Percentiles rank a stretch among this genome's conserved stretches.
These are phyloP conservation scores for Calocera cornea DNA, from an alignment of 768 basidiomycete genomes.

Conservation along the genomic window DNA sequence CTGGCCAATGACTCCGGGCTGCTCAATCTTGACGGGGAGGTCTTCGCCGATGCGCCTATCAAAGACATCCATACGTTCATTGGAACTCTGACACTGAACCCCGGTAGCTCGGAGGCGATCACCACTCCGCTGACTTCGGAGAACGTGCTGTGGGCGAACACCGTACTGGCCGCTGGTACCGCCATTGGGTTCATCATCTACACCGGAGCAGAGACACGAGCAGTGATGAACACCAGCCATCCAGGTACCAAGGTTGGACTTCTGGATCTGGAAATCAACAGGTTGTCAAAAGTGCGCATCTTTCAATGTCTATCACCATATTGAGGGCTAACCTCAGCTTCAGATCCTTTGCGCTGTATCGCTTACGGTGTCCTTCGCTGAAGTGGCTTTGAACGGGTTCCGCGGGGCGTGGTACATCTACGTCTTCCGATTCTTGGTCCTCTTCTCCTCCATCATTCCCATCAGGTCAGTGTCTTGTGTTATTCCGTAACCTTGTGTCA, in stretches of 20 bases:
- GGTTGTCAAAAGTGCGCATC: conserved; percentile 69
- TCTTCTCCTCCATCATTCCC: conserved; percentile 98
- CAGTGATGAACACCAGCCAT: conserved; percentile 97
- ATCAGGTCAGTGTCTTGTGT: conserved; percentile 55
- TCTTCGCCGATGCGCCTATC: conserved; percentile 89
- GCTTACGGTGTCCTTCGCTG: conserved; percentile 75
- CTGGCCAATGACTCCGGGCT: conserved; percentile 39
- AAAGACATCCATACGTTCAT: conserved; percentile 96
- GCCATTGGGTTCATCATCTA: conserved; percentile 89
- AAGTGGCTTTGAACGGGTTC: conserved; percentile 94
- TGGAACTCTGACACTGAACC: conserved; percentile 62
- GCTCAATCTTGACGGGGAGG: conserved; percentile 61
- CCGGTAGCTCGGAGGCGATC: conserved; percentile 31
- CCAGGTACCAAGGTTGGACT: conserved; percentile 89
- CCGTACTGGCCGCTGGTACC: conserved; percentile 87
- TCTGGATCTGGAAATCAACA: conserved; percentile 87
- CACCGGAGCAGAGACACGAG: conserved; percentile 87
- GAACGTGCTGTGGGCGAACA: conserved; percentile 94
- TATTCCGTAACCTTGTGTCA: not conserved
- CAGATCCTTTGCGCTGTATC: conserved; percentile 92
- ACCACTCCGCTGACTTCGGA: conserved; percentile 86
- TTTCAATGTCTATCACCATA: not conserved
- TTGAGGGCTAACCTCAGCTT: not conserved
- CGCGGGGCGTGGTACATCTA: conserved; percentile 92
- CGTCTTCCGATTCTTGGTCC: conserved; percentile 88